Base-by-base conservation (phyloP, 768 basidiomycete genomes). In the Tephrocybe rancida region DNA sequence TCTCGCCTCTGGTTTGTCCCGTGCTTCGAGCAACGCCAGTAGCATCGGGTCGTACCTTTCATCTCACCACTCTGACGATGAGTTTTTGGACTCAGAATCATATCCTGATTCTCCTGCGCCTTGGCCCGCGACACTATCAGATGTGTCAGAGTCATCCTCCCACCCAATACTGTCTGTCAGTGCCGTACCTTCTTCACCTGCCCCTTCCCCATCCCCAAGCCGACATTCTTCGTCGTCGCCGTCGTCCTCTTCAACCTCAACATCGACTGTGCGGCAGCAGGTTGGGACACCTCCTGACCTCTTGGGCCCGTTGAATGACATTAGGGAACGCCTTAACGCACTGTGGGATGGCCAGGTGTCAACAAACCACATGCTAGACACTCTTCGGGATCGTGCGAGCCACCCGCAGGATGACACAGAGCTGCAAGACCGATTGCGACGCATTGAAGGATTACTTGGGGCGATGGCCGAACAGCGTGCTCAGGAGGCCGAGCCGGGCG, bases 31-130 rank as follows among this genome's bases (percentile, higher is more conserved):
- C 56, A 70, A 66, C n/a, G 73, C 71, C 14, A 77, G 73, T 58
- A 76, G 74, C 50, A 61, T 74, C 14, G n/a, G 21, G 14, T 53
- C 52, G 13, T 53, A 46, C 3, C 52, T 53, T 30, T 47, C 52
- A n/a, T 5, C 29, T 1, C 87, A 88, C 56, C 86, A 92, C 57
- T 92, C 91, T 0, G 90, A 93, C 50, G 90, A 90, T 58, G 59
- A 59, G 42, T 37, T 39, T 32, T 25, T 64, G 29, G 51, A 24
- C 7, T 44, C 49, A 27, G 56, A 52, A 26, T 34, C 57, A 3
- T 61, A 60, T 32, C 54, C 47, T 19, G 56, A 42, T 30, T 68
- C 67, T n/a, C 59, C 64, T 21, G 49, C 43, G 13, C 63, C 61
- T 3, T 62, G 60, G 56, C 52, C 41, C 19, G 54, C 65, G 25